Evolutionary conservation across 352 stramenopile species (phyloP).

Genomic region (Phytophthora melonis): DNA sequence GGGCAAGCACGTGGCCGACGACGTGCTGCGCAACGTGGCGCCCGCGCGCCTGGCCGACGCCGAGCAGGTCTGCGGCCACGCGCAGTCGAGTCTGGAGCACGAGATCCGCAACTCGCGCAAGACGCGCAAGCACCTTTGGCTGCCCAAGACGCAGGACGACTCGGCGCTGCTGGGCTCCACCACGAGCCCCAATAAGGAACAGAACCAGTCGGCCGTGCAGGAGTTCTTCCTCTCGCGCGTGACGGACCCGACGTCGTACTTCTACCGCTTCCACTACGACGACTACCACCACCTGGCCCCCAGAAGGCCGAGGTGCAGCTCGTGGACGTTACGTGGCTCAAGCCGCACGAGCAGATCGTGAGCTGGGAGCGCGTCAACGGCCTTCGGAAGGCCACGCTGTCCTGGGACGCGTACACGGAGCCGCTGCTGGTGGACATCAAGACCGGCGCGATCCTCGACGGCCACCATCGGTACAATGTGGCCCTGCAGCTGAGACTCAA

Average conservation of each 20-base stretch:
- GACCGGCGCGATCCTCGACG: slow-evolving; percentile 84
- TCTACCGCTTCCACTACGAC: slow-evolving; percentile 86
- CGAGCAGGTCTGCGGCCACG: slow-evolving; percentile 54
- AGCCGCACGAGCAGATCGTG: slow-evolving; percentile 87
- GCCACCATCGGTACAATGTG: slow-evolving; percentile 87
- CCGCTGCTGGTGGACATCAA: slow-evolving; percentile 83
- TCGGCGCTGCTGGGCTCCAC: slow-evolving; percentile 57
- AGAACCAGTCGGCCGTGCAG: slow-evolving; percentile 56
- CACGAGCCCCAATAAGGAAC: slow-evolving; percentile 4
- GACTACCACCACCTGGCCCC: slow-evolving; percentile 67
- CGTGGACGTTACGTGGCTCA: slow-evolving; percentile 85
- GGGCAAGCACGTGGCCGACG: slow-evolving; percentile 65
- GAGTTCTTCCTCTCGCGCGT: slow-evolving; percentile 85
- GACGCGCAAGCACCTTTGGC: slow-evolving; percentile 77
- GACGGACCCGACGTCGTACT: slow-evolving; percentile 89
- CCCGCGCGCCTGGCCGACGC: slow-evolving; percentile 64
- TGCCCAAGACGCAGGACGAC: slow-evolving; percentile 81
- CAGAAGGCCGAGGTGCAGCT: slow-evolving; percentile 85
- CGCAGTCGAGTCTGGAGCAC: slow-evolving; percentile 66
- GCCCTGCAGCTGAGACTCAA: slow-evolving; percentile 74
- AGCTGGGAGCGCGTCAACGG: slow-evolving; percentile 81
- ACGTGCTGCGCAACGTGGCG: slow-evolving; percentile 73
- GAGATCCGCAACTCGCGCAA: slow-evolving; percentile 71
- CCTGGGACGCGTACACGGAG: slow-evolving; percentile 86
- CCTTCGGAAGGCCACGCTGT: slow-evolving; percentile 79